Percentiles rank a stretch among this genome's conserved stretches.
These are phyloP conservation scores for Entomophthora muscae DNA, from an alignment of 371 early-diverging fungal genomes.

Conservation along the genomic window DNA sequence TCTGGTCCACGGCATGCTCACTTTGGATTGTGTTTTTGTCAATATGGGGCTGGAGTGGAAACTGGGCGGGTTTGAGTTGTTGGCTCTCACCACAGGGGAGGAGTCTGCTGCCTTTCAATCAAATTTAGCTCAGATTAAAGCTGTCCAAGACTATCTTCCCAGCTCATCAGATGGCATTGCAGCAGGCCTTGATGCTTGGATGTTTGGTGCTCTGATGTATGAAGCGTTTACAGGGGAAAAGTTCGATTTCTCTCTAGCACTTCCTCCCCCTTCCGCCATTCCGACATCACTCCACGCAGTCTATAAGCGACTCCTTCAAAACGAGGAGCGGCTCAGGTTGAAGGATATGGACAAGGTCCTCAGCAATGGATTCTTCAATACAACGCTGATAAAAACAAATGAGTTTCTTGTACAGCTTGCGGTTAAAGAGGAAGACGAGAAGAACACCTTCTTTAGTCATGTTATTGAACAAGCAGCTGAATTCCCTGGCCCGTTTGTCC, in stretches of 20 bases:
- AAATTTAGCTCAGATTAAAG: background rate
- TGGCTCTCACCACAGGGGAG: constrained; percentile 53
- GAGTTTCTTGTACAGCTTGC: background rate
- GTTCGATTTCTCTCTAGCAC: background rate
- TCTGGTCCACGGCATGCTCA: constrained; percentile 75
- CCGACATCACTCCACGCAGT: background rate
- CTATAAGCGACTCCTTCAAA: background rate
- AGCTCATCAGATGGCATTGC: background rate
- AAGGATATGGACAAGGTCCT: background rate
- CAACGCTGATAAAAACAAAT: background rate
- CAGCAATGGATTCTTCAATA: background rate
- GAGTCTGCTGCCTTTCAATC: background rate
- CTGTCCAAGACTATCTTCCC: background rate
- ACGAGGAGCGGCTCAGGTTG: background rate
- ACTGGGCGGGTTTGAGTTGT: constrained; percentile 70
- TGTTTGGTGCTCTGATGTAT: background rate
- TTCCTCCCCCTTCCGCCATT: background rate
- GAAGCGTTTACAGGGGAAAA: background rate
- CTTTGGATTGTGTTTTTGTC: constrained; percentile 55
- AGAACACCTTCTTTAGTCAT: background rate
- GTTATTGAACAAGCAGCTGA: constrained; percentile 20
- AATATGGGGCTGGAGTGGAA: constrained; percentile 89
- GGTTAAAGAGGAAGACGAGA: background rate
- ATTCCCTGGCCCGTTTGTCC: constrained; percentile 68
- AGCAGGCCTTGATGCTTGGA: background rate